Percentiles rank a stretch among this genome's conserved stretches.
Evolutionary conservation across 208 protist genomes (phyloP).

Genomic region (Trypanosoma brucei): DNA sequence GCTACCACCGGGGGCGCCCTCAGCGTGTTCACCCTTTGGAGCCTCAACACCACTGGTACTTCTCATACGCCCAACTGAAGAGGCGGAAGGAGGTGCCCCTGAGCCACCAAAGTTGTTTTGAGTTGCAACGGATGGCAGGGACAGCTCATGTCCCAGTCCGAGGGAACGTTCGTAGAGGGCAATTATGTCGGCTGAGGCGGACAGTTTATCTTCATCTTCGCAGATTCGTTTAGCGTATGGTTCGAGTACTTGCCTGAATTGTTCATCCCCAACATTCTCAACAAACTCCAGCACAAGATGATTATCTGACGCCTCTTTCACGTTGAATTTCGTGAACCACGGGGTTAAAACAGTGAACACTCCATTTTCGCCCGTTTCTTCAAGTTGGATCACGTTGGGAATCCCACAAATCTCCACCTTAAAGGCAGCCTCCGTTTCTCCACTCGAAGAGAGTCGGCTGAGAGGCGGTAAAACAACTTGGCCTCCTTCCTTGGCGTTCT

Average conservation of each 20-base stretch:
- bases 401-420: conserved; percentile 50
- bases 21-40: not conserved
- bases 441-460: conserved; percentile 31
- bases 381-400: conserved; percentile 66
- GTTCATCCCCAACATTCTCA: conserved; percentile 42
- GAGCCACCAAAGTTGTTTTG: not conserved
- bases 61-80: not conserved
- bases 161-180: conserved; percentile 1
- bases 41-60: not conserved
- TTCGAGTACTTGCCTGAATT: conserved; percentile 35
- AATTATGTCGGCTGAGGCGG: conserved; percentile 31
- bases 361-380: conserved; percentile 38
- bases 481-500: conserved; percentile 29
- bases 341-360: conserved; percentile 59
- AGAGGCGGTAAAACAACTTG: conserved; percentile 47
- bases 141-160: not conserved
- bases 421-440: conserved; percentile 20
- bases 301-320: conserved; percentile 37
- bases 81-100: not conserved
- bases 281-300: conserved; percentile 52
- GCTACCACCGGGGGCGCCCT: not conserved
- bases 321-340: conserved; percentile 50
- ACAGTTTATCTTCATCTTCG: conserved; percentile 47
- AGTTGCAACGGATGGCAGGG: not conserved
- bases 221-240: conserved; percentile 45